Percentiles rank a stretch among this genome's conserved stretches.
phyloP scores from a whole-genome alignment of 2,329 filamentous ascomycete species.

The Fusarium sp. region DNA sequence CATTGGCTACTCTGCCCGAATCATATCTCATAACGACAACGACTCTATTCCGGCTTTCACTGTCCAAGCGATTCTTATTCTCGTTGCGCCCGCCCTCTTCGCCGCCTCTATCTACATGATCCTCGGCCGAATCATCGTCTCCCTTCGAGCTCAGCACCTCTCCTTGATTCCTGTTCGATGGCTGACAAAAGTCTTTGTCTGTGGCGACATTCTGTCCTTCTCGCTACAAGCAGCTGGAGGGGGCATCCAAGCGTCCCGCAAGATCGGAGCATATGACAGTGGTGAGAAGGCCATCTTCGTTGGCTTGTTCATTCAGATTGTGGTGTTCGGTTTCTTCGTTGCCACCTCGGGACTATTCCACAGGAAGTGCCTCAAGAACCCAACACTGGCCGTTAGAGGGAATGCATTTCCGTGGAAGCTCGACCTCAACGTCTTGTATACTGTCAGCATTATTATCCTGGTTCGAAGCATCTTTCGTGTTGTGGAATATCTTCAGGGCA shows the following conservation, averaged over 20 bases:
- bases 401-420: constrained; percentile 37
- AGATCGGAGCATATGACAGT: background rate
- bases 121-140: background rate
- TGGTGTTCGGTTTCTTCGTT: constrained; percentile 62
- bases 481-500: constrained; percentile 49
- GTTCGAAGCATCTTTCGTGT: constrained; percentile 51
- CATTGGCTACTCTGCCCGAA: background rate
- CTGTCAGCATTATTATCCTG: constrained; percentile 44
- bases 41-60: background rate
- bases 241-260: accelerated
- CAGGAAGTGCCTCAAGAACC: background rate
- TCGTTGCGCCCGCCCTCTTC: background rate
- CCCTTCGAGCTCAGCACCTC: background rate
- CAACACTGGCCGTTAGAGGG: background rate
- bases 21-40: background rate
- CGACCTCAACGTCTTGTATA: constrained; percentile 27
- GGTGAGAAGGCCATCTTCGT: constrained; percentile 57
- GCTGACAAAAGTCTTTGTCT: background rate
- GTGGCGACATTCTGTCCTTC: background rate
- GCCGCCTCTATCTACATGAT: background rate
- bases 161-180: background rate
- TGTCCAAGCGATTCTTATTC: background rate
- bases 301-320: constrained; percentile 61
- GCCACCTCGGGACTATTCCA: constrained; percentile 20
- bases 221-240: background rate